Conservation (phyloP, 257 asterid species). For the Jacaranda copaia region DNA sequence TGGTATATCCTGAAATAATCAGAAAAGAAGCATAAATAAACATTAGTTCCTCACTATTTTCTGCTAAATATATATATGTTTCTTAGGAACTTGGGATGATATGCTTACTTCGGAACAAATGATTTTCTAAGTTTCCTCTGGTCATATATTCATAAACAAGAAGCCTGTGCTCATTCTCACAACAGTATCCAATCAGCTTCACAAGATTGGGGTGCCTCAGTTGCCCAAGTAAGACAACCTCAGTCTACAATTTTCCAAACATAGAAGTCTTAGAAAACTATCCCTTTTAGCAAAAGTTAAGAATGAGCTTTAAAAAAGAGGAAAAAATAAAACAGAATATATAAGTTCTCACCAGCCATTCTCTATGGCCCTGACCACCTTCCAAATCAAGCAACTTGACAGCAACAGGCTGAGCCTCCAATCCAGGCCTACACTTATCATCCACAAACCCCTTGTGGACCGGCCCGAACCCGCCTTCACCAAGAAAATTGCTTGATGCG, state of each 20-base stretch:
- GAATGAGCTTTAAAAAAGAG: not conserved
- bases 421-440: constrained; percentile 63
- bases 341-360: constrained; percentile 74
- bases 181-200: constrained; percentile 85
- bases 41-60: not conserved
- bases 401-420: constrained; percentile 84
- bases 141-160: constrained; percentile 89
- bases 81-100: not conserved
- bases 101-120: constrained; percentile 66
- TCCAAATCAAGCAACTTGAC: constrained; percentile 77
- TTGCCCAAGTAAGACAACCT: constrained; percentile 83
- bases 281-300: not conserved
- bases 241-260: constrained; percentile 55
- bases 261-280: not conserved
- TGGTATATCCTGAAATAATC: constrained; percentile 55
- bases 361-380: constrained; percentile 79
- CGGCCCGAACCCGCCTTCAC: constrained; percentile 95
- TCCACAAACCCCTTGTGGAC: constrained; percentile 85
- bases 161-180: constrained; percentile 81
- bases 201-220: constrained; percentile 79
- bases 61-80: not conserved
- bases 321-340: not conserved
- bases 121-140: constrained; percentile 79
- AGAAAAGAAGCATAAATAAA: not conserved
- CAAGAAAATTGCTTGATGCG: constrained; percentile 63